Evolutionary conservation across 495 filamentous ascomycete genomes (phyloP), one percentile per base, ranked within the genome.

Genomic region (Collariella sp.): DNA sequence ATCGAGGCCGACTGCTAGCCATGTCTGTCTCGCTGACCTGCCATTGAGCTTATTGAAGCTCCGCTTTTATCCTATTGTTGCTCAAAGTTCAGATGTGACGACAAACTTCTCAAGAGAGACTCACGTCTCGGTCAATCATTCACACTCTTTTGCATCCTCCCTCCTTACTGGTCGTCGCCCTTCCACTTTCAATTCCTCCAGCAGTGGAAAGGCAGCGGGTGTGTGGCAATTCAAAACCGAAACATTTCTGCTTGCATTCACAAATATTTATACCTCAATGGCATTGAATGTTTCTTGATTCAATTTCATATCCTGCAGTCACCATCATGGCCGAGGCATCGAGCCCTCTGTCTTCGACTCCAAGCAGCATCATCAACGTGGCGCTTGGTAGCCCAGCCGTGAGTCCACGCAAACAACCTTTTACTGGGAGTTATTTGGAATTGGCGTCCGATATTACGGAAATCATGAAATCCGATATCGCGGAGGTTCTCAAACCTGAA

Each of bases 311-410:
- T 20, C 20, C 35, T 18, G 13, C 22, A 20, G 5, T 20, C 33
- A 24, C 22, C 33, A 50, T 59, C 51, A 20, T 41, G 34, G 42
- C 38, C 2, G 24, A n/a, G 15, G 16, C 16, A 13, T 19, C 10
- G 7, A 58, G 48, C 33, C 51, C 50, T 5, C 47, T 56, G 19
- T 62, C 59, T 11, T 52, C 59, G 10, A 47, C 59, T 41, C 55
- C 59, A 1, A 38, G 19, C 31, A 62, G 55, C 39, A 41, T 48
- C 16, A 38, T 57, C 35, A 31, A 47, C 2, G 43, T 46, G 5
- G 7, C 3, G 1, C 22, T 24, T 16, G 11, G 16, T 23, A 54
- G 43, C 23, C 43, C 42, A 9, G 42, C 15, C 13, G 5, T 22
- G 9, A 9, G 11, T 13, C 20, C 7, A 10, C 6, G n/a, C 13